Percentiles rank a stretch among this genome's conserved stretches.
Conservation (phyloP, 306 rosid genomes). For the Citrullus mucosospermus region DNA sequence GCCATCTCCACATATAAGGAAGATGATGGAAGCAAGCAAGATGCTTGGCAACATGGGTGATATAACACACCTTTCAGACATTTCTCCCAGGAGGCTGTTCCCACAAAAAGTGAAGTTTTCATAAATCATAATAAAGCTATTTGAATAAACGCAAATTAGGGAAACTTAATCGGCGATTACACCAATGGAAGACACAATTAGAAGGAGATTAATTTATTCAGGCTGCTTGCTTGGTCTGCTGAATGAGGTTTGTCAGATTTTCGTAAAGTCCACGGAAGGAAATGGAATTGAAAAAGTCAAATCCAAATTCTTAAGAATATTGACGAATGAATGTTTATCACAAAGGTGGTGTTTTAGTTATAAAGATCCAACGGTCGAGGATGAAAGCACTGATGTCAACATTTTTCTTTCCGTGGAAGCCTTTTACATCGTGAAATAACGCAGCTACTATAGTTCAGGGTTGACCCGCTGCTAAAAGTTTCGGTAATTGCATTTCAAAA, state of each 20-base stretch:
- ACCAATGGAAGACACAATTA: not conserved
- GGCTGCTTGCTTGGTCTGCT: not conserved
- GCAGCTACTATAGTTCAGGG: not conserved
- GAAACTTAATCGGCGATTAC: not conserved
- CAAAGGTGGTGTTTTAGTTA: not conserved
- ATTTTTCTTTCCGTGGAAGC: not conserved
- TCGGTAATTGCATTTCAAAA: not conserved
- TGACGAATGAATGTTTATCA: not conserved
- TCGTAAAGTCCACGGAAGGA: not conserved
- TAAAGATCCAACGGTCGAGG: not conserved
- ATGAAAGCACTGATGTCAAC: not conserved
- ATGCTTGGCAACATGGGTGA: slow-evolving; percentile 20
- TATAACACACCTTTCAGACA: slow-evolving; percentile 26
- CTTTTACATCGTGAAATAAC: not conserved
- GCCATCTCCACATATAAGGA: slow-evolving; percentile 18
- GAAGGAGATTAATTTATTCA: not conserved
- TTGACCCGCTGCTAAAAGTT: not conserved
- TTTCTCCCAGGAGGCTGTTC: slow-evolving; percentile 6
- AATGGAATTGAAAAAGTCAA: not conserved
- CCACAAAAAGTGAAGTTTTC: not conserved
- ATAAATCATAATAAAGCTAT: not conserved
- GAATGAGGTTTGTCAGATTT: not conserved
- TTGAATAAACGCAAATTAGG: not conserved
- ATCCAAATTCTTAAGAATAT: not conserved
- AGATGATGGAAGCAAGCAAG: slow-evolving; percentile 22